phyloP scores from a whole-genome alignment of 2,329 filamentous ascomycete genomes.

The Rhytidhysteron rufulum region DNA sequence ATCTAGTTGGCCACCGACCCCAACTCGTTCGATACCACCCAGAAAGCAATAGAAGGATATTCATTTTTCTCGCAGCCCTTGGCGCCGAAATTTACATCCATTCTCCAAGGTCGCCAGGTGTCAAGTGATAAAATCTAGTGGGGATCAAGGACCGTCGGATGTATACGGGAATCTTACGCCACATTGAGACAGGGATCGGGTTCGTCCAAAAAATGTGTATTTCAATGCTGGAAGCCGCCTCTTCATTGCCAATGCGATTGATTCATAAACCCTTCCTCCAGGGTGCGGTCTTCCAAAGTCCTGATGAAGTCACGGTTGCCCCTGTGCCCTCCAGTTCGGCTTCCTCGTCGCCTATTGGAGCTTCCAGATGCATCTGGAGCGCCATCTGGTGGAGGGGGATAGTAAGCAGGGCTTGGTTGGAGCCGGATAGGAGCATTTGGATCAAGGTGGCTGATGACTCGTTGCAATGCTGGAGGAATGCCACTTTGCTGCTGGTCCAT shows the following conservation, averaged over 20 bases:
- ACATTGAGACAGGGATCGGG: too few species aligned
- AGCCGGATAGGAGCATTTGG: constrained; percentile 89
- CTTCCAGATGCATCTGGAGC: constrained; percentile 63
- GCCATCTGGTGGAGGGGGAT: constrained; percentile 85
- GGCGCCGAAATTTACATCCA: constrained; percentile 1
- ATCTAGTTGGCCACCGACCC: too few species aligned
- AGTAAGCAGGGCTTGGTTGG: constrained; percentile 95
- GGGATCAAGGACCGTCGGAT: not conserved
- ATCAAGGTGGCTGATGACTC: constrained; percentile 93
- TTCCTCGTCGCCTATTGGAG: constrained; percentile 71
- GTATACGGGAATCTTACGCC: not conserved
- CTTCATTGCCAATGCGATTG: constrained; percentile 64
- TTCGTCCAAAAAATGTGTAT: too few species aligned
- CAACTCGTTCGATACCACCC: too few species aligned
- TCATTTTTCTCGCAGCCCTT: not conserved
- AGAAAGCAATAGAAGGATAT: constrained; percentile 6
- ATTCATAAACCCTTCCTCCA: constrained; percentile 86
- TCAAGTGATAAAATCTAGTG: not conserved
- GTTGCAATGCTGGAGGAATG: constrained; percentile 86
- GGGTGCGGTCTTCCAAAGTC: constrained; percentile 86
- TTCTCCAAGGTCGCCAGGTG: not conserved
- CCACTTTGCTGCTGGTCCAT: constrained; percentile 88
- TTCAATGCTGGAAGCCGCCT: not conserved
- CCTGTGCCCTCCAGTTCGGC: constrained; percentile 59
- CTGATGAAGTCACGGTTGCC: constrained; percentile 86